Base-by-base conservation (phyloP, 1,284 basidiomycete species). In the Peniophora sp. region DNA sequence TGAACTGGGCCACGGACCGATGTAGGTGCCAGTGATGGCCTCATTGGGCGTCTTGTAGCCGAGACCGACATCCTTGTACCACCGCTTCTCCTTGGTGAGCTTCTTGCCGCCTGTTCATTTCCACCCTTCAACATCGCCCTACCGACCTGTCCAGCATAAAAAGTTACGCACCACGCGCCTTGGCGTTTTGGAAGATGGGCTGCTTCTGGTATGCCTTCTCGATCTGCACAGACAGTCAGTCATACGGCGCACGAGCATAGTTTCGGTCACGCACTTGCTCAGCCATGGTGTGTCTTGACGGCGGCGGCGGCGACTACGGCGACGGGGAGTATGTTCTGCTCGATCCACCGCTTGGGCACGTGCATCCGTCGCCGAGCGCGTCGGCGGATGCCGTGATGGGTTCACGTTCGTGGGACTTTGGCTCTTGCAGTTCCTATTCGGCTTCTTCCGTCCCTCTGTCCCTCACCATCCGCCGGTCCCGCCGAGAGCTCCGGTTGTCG, bases 1-100 rank as follows among this genome's bases (percentile, higher is more conserved):
- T 43, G 48, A 49, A 45, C n/a, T 24, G 43, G 48, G 39, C 24
- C 47, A 75, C 88, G 57, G 66, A 92, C 89, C 92, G 67, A 99
- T 92, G 79, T 99, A 99, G 62, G 91, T 90, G 65, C 95, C 97
- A 60, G 84, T 92, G 68, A 99, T 92, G 55, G 97, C 97, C 66
- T 98, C 96, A 63, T 83, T 64, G 54, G 97, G 97, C 52, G 94
- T 99, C 85, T 96, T 96, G 79, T 93, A 97, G 52, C 93, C 94
- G 54, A 97, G 78, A 65, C 94, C 94, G 68, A 97, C 90, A 74
- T 97, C 93, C 81, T 98, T 99, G 80, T 93, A 97, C 97, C 97
- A 99, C 70, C 97, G 81, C 83, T 88, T 96, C 62, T 93, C 89
- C 81, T 89, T 97, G 62, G 92, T 92, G 56, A 86, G 79, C 58